A percentile compares a stretch with the other conserved stretches of the same genome.
Evolutionary conservation across 352 stramenopile species (phyloP).

Genomic region (Phytophthora hybrid): DNA sequence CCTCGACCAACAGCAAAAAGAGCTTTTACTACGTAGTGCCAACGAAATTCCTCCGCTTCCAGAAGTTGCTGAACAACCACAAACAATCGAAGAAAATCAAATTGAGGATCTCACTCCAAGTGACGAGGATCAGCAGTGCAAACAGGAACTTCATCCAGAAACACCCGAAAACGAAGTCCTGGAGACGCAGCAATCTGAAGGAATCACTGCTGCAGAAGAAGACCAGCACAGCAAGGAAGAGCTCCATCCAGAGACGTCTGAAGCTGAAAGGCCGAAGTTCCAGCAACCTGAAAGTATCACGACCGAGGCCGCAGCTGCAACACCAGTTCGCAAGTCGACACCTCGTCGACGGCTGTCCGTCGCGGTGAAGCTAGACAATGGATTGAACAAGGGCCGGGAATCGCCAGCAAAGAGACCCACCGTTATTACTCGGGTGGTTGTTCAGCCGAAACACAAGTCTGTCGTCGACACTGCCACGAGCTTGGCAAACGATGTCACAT

Average conservation of each 20-base stretch:
- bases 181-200: constrained; percentile 22
- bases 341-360: constrained; percentile 60
- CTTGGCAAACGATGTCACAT: not conserved
- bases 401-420: constrained; percentile 15
- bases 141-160: constrained; percentile 36
- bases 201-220: not conserved
- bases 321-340: constrained; percentile 41
- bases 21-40: not conserved
- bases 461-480: not conserved
- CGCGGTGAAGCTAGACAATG: constrained; percentile 59
- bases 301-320: not conserved
- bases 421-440: constrained; percentile 13
- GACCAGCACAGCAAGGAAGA: constrained; percentile 18
- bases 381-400: constrained; percentile 41
- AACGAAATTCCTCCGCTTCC: not conserved
- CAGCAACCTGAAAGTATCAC: constrained; percentile 17
- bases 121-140: constrained; percentile 5
- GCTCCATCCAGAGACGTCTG: constrained; percentile 39
- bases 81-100: constrained; percentile 26
- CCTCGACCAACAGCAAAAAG: constrained; percentile 6
- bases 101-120: not conserved
- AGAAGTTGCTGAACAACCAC: constrained; percentile 1
- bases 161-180: constrained; percentile 35
- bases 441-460: constrained; percentile 37
- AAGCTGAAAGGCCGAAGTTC: constrained; percentile 30